These are phyloP conservation scores for Cryptococcus amylolentus DNA, from an alignment of 1,284 basidiomycete species.

Conservation along the genomic window DNA sequence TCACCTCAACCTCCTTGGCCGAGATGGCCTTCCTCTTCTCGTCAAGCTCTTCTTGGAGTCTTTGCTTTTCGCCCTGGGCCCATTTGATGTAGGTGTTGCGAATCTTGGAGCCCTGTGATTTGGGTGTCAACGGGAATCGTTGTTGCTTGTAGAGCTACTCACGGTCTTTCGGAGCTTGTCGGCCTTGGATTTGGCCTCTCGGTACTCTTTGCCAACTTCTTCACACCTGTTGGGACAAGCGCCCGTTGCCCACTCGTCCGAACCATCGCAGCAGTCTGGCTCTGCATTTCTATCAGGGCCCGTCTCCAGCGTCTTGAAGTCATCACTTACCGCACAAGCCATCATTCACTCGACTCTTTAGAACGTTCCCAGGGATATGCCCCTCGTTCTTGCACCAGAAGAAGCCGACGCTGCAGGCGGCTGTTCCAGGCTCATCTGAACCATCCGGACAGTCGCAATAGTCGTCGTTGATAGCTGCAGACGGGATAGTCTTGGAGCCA, in stretches of 20 bases:
- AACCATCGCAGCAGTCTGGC: slow-evolving; percentile 94
- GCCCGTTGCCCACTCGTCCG: slow-evolving; percentile 71
- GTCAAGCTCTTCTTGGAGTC: slow-evolving; percentile 62
- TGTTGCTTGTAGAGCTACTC: slow-evolving; percentile 27
- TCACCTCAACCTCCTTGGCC: slow-evolving; percentile 59
- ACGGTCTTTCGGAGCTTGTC: slow-evolving; percentile 76
- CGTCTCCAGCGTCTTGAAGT: neutral
- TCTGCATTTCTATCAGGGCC: slow-evolving; percentile 58
- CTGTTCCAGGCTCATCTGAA: slow-evolving; percentile 89
- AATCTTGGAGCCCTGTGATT: slow-evolving; percentile 78
- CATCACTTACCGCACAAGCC: slow-evolving; percentile 78
- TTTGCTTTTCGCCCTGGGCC: slow-evolving; percentile 79
- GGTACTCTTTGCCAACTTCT: slow-evolving; percentile 68
- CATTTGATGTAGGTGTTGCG: slow-evolving; percentile 80
- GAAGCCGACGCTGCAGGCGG: slow-evolving; percentile 63
- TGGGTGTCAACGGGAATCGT: neutral
- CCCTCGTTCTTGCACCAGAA: slow-evolving; percentile 91
- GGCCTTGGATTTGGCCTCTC: slow-evolving; percentile 64
- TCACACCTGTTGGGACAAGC: slow-evolving; percentile 76
- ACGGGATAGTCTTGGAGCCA: slow-evolving; percentile 52
- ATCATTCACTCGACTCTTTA: slow-evolving; percentile 83
- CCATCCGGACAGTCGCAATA: slow-evolving; percentile 92
- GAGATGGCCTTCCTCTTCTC: slow-evolving; percentile 59
- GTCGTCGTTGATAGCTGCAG: slow-evolving; percentile 83
- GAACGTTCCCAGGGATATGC: slow-evolving; percentile 75